Percentiles rank a stretch among this genome's conserved stretches.
These are phyloP conservation scores for Rehmannia glutinosa DNA, from an alignment of 257 asterid species.

Conservation along the genomic window DNA sequence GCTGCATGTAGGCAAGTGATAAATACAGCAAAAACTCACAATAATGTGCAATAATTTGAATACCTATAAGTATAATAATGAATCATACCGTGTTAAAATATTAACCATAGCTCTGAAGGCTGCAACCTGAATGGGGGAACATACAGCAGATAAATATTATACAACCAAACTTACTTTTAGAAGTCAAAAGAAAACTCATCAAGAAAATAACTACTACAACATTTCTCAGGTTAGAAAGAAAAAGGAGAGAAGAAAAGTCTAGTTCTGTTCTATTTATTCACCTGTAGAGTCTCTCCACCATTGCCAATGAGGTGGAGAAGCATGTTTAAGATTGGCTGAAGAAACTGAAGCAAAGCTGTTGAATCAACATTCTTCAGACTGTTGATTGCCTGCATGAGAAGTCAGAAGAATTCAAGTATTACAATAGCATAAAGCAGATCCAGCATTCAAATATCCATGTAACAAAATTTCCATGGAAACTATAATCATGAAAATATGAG, in stretches of 20 bases:
- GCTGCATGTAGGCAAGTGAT: background rate
- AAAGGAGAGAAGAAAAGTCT: background rate
- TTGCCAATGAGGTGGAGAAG: constrained; percentile 99
- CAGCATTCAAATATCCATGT: constrained; percentile 3
- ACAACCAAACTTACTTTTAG: constrained; percentile 8
- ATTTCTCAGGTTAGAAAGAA: constrained; percentile 16
- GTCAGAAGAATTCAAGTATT: constrained; percentile 12
- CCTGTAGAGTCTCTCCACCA: constrained; percentile 99
- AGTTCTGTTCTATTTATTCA: constrained; percentile 18
- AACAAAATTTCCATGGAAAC: background rate
- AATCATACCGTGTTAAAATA: constrained; percentile 82
- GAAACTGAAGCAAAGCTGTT: constrained; percentile 97
- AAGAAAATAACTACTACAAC: background rate
- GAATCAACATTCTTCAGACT: constrained; percentile 99
- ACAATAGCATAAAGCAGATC: constrained; percentile 20
- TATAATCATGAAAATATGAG: background rate
- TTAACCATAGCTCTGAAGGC: constrained; percentile 99
- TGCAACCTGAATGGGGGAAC: constrained; percentile 73
- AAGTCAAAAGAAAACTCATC: constrained; percentile 5
- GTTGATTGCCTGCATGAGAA: constrained; percentile 82
- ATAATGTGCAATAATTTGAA: background rate
- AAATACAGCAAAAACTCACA: background rate
- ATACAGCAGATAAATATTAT: constrained; percentile 15
- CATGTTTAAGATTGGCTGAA: constrained; percentile 96
- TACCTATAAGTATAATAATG: constrained; percentile 1